These are phyloP conservation scores for Backusella mclennaniae DNA, from an alignment of 192 early-diverging fungal genomes.

Conservation along the genomic window DNA sequence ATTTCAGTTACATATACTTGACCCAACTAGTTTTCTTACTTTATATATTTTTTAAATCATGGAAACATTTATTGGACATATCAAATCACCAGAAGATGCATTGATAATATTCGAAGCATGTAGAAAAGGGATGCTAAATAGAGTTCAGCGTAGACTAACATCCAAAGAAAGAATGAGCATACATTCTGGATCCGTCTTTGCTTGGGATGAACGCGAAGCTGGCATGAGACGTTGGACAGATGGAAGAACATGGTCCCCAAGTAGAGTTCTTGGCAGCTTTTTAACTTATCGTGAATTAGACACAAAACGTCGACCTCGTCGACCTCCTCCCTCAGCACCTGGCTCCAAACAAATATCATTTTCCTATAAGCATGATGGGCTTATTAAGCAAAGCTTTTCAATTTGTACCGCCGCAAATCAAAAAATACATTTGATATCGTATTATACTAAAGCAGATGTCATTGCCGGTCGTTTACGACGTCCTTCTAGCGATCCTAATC, in stretches of 20 bases:
- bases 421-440: slow-evolving; percentile 85
- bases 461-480: slow-evolving; percentile 58
- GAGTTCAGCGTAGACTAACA: slow-evolving; percentile 77
- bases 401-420: slow-evolving; percentile 77
- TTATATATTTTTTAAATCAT: slow-evolving; percentile 38
- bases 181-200: slow-evolving; percentile 84
- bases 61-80: slow-evolving; percentile 84
- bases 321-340: not conserved
- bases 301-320: slow-evolving; percentile 53
- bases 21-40: not conserved
- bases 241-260: slow-evolving; percentile 87
- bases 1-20: slow-evolving; percentile 1
- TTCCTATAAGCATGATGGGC: slow-evolving; percentile 70
- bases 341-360: slow-evolving; percentile 23
- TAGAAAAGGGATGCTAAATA: slow-evolving; percentile 64
- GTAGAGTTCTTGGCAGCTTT: slow-evolving; percentile 84
- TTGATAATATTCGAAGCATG: slow-evolving; percentile 88
- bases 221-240: slow-evolving; percentile 95
- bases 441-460: slow-evolving; percentile 82
- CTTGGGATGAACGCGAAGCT: slow-evolving; percentile 87
- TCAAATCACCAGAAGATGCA: slow-evolving; percentile 85
- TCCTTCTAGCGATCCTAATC: slow-evolving; percentile 62
- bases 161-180: slow-evolving; percentile 79
- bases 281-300: slow-evolving; percentile 87
- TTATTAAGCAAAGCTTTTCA: slow-evolving; percentile 86